Evolutionary conservation across 441 rosid genomes (phyloP).

Genomic region (Euphorbia neoarborescens): DNA sequence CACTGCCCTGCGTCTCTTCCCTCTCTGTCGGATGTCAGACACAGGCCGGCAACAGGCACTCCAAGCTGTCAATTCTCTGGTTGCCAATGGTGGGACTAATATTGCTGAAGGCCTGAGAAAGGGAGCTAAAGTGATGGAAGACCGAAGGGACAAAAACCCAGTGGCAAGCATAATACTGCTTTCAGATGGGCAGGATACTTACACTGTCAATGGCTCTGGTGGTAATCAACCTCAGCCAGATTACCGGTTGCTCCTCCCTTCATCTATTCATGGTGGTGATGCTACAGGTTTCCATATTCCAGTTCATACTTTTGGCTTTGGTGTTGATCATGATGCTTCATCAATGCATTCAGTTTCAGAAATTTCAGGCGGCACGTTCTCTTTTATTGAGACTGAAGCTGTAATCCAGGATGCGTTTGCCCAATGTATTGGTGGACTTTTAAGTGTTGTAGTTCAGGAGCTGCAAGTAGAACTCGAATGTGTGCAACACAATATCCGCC

Average conservation of each 20-base stretch:
- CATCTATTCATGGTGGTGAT: conserved; percentile 47
- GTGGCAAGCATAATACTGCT: conserved; percentile 81
- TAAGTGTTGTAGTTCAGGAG: conserved; percentile 72
- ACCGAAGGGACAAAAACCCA: conserved; percentile 66
- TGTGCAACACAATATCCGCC: conserved; percentile 37
- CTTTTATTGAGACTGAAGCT: conserved; percentile 82
- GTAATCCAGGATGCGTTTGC: conserved; percentile 97
- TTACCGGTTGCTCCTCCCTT: conserved; percentile 60
- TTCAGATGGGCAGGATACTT: conserved; percentile 93
- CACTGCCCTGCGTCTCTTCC: conserved; percentile 84
- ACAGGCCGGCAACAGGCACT: conserved; percentile 72
- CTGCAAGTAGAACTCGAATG: conserved; percentile 49
- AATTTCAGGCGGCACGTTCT: conserved; percentile 87
- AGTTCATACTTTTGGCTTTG: conserved; percentile 92
- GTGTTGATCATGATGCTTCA: conserved; percentile 86
- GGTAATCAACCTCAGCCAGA: conserved; percentile 44
- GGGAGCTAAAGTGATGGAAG: conserved; percentile 83
- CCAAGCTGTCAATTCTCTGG: conserved; percentile 79
- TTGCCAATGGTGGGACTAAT: conserved; percentile 93
- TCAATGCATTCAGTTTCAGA: conserved; percentile 90
- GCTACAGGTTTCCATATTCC: conserved; percentile 65
- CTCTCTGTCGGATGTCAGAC: conserved; percentile 72
- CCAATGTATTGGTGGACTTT: conserved; percentile 93
- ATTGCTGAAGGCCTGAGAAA: conserved; percentile 92
- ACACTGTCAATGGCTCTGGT: conserved; percentile 39